phyloP scores from a whole-genome alignment of 73 alveolate genomes.

The Durusdinium trenchii region DNA sequence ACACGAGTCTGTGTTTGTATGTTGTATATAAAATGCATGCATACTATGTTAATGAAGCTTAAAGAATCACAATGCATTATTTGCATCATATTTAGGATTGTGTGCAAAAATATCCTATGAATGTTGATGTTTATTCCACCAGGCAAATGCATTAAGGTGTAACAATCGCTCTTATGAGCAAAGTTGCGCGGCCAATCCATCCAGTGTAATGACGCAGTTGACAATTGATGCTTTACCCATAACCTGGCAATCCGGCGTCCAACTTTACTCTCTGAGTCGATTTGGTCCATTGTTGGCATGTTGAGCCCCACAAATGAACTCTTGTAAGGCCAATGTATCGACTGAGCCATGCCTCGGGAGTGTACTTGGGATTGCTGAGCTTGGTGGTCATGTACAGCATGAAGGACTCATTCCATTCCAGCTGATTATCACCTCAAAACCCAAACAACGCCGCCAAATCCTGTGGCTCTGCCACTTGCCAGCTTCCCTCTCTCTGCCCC shows the following conservation, averaged over 20 bases:
- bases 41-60: too few species aligned
- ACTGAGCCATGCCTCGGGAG: slow-evolving; percentile 98
- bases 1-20: too few species aligned
- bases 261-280: background rate
- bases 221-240: slow-evolving; percentile 99
- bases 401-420: slow-evolving; percentile 98
- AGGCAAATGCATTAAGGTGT: too few species aligned
- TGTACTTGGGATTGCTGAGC: slow-evolving; percentile 99
- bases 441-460: background rate
- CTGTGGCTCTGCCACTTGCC: background rate
- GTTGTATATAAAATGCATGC: too few species aligned
- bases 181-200: slow-evolving; percentile 96
- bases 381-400: slow-evolving; percentile 99
- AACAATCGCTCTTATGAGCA: background rate
- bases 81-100: too few species aligned
- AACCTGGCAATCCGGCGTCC: slow-evolving; percentile 1
- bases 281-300: too few species aligned
- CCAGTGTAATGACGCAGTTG: slow-evolving; percentile 99
- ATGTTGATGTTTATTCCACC: too few species aligned
- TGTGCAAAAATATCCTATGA: too few species aligned
- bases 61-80: too few species aligned
- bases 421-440: slow-evolving; percentile 53
- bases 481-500: slow-evolving; percentile 96
- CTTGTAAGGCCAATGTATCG: background rate
- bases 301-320: background rate